phyloP scores from a whole-genome alignment of 73 alveolate genomes.

The Halteria grandinella region DNA sequence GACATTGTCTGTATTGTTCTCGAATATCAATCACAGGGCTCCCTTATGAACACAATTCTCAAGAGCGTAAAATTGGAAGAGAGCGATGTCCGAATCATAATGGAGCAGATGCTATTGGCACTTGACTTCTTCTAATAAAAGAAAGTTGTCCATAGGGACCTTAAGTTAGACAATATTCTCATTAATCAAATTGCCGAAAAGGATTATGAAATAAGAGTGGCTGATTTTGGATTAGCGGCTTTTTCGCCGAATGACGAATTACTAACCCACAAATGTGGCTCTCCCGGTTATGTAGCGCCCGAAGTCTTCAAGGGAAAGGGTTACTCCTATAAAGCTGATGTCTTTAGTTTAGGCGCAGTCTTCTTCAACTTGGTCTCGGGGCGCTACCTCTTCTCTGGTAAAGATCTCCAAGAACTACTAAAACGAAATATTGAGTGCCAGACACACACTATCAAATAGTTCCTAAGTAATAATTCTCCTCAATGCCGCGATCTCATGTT shows the following conservation, averaged over 20 bases:
- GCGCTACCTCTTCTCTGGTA: constrained; percentile 10
- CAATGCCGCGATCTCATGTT: background rate
- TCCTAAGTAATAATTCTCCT: background rate
- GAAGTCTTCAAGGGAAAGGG: constrained; percentile 51
- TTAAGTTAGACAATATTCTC: constrained; percentile 16
- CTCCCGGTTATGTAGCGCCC: constrained; percentile 74
- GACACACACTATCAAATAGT: background rate
- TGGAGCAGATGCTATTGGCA: constrained; percentile 5
- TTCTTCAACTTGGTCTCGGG: constrained; percentile 36
- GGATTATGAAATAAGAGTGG: constrained; percentile 23
- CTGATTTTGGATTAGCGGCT: constrained; percentile 49
- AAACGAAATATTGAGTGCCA: background rate
- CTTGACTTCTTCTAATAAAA: constrained; percentile 16
- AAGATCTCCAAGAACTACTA: background rate
- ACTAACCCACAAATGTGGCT: constrained; percentile 51
- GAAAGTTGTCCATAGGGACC: constrained; percentile 29
- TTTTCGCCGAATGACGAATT: no score
- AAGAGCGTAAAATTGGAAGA: background rate
- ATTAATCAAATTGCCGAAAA: background rate
- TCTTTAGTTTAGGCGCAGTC: constrained; percentile 38
- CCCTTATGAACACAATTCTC: background rate
- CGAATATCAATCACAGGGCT: constrained; percentile 40
- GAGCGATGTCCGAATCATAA: constrained; percentile 1
- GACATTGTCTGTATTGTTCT: constrained; percentile 2
- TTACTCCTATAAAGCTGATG: constrained; percentile 29